phyloP scores from a whole-genome alignment of 1,284 basidiomycete genomes.

The Meira miltonrushii region DNA sequence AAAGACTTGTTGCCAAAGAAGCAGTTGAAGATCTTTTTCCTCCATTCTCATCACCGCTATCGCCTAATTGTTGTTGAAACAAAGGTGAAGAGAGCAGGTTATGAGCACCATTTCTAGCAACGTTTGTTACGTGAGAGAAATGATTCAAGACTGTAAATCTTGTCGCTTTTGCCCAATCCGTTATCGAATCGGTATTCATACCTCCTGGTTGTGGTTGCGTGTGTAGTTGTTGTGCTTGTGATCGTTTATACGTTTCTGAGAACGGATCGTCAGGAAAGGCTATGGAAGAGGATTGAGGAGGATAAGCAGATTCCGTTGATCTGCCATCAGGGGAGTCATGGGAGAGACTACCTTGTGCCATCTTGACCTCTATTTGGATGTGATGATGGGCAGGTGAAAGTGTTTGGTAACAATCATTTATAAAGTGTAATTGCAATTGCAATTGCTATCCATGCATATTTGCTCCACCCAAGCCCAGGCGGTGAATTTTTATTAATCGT shows the following conservation, averaged over 20 bases:
- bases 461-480: too few relatives aligned
- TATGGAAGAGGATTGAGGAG: background rate
- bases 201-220: background rate
- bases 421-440: too few relatives aligned
- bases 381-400: too few relatives aligned
- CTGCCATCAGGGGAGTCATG: too few relatives aligned
- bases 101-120: slow-evolving; percentile 39
- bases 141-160: slow-evolving; percentile 42
- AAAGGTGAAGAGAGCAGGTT: slow-evolving; percentile 38
- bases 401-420: too few relatives aligned
- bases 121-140: slow-evolving; percentile 45
- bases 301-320: too few relatives aligned
- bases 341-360: too few relatives aligned
- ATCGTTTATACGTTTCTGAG: background rate
- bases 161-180: slow-evolving; percentile 40
- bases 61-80: slow-evolving; percentile 23
- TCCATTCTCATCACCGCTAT: background rate
- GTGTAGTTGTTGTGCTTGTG: background rate
- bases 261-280: slow-evolving; percentile 9
- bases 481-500: too few relatives aligned
- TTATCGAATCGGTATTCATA: slow-evolving; percentile 28
- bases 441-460: too few relatives aligned
- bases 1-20: slow-evolving; percentile 22
- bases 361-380: too few relatives aligned
- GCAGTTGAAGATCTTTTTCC: background rate